Percentiles rank a stretch among this genome's conserved stretches.
Evolutionary conservation across 2,329 filamentous ascomycete species (phyloP).

Genomic region (Ilyonectria mors-panacis): DNA sequence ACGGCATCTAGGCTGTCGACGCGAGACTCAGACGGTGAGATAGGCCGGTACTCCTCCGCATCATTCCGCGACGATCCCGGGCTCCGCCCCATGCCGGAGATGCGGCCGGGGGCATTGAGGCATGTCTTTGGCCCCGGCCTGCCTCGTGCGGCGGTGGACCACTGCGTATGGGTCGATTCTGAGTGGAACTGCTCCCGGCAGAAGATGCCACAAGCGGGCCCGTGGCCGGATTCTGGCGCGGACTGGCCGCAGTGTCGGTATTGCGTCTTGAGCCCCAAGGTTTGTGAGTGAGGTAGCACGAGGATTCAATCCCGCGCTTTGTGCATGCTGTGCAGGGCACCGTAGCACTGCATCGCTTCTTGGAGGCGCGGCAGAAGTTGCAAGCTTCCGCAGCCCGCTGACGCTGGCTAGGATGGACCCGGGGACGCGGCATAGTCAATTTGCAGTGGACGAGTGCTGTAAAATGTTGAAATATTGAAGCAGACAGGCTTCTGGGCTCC

Average conservation of each 20-base stretch:
- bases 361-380: constrained; percentile 62
- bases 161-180: constrained; percentile 14
- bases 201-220: background rate
- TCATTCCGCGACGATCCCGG: constrained; percentile 21
- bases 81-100: constrained; percentile 11
- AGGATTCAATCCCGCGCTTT: constrained; percentile 57
- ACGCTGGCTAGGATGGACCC: constrained; percentile 64
- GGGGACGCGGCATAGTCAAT: constrained; percentile 65
- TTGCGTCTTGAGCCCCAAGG: constrained; percentile 46
- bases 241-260: background rate
- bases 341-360: constrained; percentile 65
- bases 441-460: background rate
- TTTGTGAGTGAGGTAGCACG: constrained; percentile 55
- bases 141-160: constrained; percentile 4
- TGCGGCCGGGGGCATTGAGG: constrained; percentile 15
- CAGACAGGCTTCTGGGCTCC: background rate
- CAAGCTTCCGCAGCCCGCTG: constrained; percentile 65
- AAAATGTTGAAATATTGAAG: background rate
- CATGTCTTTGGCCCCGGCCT: constrained; percentile 7
- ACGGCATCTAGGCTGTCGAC: constrained; percentile 41
- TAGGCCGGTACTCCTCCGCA: constrained; percentile 42
- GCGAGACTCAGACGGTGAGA: constrained; percentile 51
- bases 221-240: constrained; percentile 17
- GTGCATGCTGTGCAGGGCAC: constrained; percentile 65
- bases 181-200: background rate